Conservation (phyloP, 2,329 filamentous ascomycete genomes). For the Hypoxylon sp. region DNA sequence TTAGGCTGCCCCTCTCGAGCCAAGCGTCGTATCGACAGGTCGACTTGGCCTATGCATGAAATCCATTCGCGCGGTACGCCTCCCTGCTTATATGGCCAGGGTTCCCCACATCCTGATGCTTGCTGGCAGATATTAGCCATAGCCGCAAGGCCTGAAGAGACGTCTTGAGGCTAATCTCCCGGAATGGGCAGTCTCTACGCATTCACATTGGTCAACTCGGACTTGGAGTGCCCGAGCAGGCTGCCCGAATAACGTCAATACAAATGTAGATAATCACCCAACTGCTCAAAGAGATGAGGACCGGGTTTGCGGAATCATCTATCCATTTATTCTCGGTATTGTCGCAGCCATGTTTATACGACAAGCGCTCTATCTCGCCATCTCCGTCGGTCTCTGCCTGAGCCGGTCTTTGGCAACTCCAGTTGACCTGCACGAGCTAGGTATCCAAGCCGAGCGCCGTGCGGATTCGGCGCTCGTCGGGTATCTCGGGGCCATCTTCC, state of each 20-base stretch:
- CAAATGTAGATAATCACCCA: constrained; percentile 23
- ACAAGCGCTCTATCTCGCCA: constrained; percentile 18
- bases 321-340: constrained; percentile 9
- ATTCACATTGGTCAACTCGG: constrained; percentile 27
- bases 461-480: constrained; percentile 54
- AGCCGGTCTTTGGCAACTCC: constrained; percentile 22
- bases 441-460: constrained; percentile 38
- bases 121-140: constrained; percentile 14
- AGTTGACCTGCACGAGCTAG: constrained; percentile 39
- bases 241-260: constrained; percentile 26
- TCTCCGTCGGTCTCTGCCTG: constrained; percentile 26
- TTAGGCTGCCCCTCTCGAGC: not conserved
- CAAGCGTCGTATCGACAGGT: not conserved
- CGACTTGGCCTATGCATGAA: not conserved
- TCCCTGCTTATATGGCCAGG: constrained; percentile 6
- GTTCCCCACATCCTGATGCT: constrained; percentile 19
- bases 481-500: constrained; percentile 63
- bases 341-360: constrained; percentile 21
- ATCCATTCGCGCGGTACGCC: not conserved
- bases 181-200: constrained; percentile 8
- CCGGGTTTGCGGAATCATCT: constrained; percentile 13
- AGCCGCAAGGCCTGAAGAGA: not conserved
- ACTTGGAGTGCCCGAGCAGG: constrained; percentile 24
- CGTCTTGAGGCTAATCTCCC: constrained; percentile 24
- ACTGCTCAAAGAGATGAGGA: not conserved